Percentiles rank a stretch among this genome's conserved stretches.
These are phyloP conservation scores for Fagopyrum homotropicum DNA, from an alignment of 148 eudicot genomes.

Conservation along the genomic window DNA sequence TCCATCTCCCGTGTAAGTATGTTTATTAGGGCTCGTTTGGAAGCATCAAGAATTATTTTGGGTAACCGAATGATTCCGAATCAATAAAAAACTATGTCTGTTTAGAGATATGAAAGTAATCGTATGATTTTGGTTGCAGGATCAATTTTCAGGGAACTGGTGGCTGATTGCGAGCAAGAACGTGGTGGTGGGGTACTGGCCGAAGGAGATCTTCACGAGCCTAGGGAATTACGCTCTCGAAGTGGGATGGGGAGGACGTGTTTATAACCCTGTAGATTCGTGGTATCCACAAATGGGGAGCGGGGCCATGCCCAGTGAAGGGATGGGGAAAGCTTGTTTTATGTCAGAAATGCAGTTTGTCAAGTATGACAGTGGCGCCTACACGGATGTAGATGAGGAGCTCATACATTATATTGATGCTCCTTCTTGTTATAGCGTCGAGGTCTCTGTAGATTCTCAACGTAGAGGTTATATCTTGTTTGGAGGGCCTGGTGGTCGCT, in stretches of 20 bases:
- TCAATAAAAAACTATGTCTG: too few relatives aligned
- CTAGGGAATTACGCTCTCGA: background rate
- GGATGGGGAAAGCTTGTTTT: background rate
- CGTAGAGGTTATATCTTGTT: background rate
- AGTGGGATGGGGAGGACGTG: background rate
- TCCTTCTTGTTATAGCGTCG: background rate
- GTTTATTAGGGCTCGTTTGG: too few relatives aligned
- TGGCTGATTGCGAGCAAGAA: background rate
- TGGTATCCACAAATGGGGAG: background rate
- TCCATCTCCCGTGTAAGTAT: background rate
- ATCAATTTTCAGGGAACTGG: background rate
- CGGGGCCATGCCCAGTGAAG: background rate
- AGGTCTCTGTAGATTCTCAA: background rate
- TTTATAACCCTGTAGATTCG: background rate
- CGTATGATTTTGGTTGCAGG: background rate
- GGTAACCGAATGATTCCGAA: too few relatives aligned
- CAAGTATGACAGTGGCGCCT: background rate
- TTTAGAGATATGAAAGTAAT: background rate
- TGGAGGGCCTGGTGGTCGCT: background rate
- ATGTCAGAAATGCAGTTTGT: background rate
- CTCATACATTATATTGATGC: background rate
- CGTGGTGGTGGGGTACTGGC: background rate
- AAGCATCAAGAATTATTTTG: too few relatives aligned
- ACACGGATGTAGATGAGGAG: background rate
- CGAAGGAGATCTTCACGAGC: background rate